Percentiles rank a stretch among this genome's conserved stretches.
Conservation (phyloP, 345 rosid species). For the Gossypium bickii region DNA sequence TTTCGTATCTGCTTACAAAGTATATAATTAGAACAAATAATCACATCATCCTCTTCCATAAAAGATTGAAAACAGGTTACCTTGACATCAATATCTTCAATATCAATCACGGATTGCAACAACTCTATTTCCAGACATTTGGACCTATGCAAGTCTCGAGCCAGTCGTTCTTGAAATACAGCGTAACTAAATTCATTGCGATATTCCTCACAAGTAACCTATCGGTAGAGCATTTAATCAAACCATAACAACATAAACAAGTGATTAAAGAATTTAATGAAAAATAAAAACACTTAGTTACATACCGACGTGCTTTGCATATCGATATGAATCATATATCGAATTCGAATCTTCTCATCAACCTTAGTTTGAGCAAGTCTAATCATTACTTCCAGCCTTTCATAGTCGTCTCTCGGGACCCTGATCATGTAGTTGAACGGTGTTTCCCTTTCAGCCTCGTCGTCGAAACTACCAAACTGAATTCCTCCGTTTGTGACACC, state of each 20-base stretch:
- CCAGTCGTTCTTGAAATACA: conserved; percentile 49
- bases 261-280: neutral
- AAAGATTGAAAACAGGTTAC: conserved; percentile 23
- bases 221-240: conserved; percentile 17
- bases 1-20: conserved; percentile 47
- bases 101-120: conserved; percentile 42
- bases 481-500: too few species aligned
- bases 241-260: conserved; percentile 15
- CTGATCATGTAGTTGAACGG: conserved; percentile 50
- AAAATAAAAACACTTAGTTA: too few species aligned
- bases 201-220: conserved; percentile 28
- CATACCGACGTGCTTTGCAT: conserved; percentile 44
- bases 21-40: neutral
- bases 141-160: conserved; percentile 45
- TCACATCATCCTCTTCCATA: too few species aligned
- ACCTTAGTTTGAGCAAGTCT: conserved; percentile 48
- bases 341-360: conserved; percentile 53
- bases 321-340: conserved; percentile 57
- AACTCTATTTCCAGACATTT: conserved; percentile 69
- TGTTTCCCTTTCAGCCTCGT: conserved; percentile 35
- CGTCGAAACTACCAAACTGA: neutral
- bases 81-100: conserved; percentile 56
- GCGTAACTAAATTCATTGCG: conserved; percentile 37
- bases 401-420: conserved; percentile 65
- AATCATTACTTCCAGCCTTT: conserved; percentile 48